Evolutionary conservation across 805 yeast species (phyloP).

Genomic region (Candida stauntonica): DNA sequence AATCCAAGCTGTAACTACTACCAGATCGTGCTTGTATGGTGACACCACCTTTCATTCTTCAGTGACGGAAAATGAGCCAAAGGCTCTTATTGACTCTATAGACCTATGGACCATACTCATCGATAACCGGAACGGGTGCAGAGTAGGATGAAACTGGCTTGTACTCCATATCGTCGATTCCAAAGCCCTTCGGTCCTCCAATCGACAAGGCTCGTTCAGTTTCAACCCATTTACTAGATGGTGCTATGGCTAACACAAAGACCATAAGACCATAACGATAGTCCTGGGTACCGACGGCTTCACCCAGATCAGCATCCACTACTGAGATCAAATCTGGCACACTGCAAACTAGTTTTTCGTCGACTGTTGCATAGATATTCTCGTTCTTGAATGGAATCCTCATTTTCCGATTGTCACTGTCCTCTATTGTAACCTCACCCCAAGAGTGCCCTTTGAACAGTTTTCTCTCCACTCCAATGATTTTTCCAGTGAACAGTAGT

Average conservation of each 20-base stretch:
- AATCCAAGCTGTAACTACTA: no score
- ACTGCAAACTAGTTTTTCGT: conserved; percentile 31
- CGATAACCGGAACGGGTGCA: conserved; percentile 34
- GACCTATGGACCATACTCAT: conserved; percentile 26
- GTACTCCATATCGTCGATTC: conserved; percentile 32
- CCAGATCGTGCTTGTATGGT: no score
- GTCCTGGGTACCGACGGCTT: conserved; percentile 45
- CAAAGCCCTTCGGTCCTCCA: conserved; percentile 37
- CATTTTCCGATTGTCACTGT: conserved; percentile 17
- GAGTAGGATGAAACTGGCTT: conserved; percentile 31
- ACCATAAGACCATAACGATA: conserved; percentile 41
- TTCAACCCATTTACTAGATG: conserved; percentile 34
- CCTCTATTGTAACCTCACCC: conserved; percentile 40
- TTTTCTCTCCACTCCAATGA: conserved; percentile 38
- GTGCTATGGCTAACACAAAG: conserved; percentile 38
- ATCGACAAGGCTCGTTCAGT: conserved; percentile 32
- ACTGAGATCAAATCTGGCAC: conserved; percentile 45
- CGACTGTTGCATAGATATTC: conserved; percentile 34
- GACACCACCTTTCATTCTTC: no score
- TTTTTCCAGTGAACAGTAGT: conserved; percentile 38
- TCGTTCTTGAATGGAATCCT: conserved; percentile 46
- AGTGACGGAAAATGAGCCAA: no score
- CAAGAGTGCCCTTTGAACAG: conserved; percentile 40
- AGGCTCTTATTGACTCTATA: no score
- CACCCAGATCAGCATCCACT: conserved; percentile 39